Conservation (phyloP, 495 filamentous ascomycete genomes). For the Aspergillus biplanus region DNA sequence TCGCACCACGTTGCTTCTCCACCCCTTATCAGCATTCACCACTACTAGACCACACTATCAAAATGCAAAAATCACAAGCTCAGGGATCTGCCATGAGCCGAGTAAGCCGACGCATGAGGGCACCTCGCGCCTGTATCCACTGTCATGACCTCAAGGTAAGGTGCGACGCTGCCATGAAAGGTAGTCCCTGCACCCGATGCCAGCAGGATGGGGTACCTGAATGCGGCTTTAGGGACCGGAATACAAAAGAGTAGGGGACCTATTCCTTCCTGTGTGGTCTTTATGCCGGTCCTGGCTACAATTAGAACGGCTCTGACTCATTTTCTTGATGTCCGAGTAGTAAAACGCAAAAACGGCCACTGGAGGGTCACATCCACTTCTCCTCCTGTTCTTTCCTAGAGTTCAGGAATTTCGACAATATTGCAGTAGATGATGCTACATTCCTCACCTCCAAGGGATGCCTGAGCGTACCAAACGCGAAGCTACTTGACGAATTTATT, state of each 20-base stretch:
- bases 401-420: not conserved
- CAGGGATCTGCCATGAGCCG: not conserved
- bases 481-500: not conserved
- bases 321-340: not conserved
- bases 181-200: not conserved
- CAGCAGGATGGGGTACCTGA: not conserved
- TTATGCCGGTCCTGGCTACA: not conserved
- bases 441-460: not conserved
- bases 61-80: not conserved
- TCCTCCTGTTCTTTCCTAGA: not conserved
- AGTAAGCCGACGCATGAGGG: not conserved
- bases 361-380: not conserved
- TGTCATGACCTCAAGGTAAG: constrained; percentile 1
- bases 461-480: not conserved
- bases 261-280: not conserved
- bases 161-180: not conserved
- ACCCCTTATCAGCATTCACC: no score
- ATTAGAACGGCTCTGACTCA: not conserved
- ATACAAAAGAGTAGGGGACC: not conserved
- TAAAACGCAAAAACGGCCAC: not conserved
- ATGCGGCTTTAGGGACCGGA: not conserved
- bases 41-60: no score
- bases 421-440: not conserved
- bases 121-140: not conserved
- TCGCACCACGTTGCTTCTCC: no score